These are phyloP conservation scores for Xylariaceae sp. DNA, from an alignment of 2,329 filamentous ascomycete species.

Conservation along the genomic window DNA sequence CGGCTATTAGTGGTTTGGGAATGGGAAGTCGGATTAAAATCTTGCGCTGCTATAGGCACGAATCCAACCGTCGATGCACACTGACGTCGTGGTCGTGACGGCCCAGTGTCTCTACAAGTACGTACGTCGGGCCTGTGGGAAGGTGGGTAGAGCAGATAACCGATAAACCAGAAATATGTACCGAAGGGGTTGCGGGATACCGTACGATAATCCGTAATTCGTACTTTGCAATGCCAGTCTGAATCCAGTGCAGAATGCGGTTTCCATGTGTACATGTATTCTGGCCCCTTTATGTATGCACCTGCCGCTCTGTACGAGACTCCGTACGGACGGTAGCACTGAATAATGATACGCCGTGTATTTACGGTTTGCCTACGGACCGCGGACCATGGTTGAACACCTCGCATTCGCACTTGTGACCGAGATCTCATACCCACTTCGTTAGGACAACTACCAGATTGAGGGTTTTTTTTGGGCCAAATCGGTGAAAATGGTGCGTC, in stretches of 20 bases:
- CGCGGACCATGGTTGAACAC: no score
- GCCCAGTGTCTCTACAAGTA: not conserved
- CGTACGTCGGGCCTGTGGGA: no score
- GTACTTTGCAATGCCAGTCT: no score
- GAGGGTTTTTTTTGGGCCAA: not conserved
- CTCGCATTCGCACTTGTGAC: not conserved
- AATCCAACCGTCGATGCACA: not conserved
- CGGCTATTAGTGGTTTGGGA: not conserved
- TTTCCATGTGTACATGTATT: not conserved
- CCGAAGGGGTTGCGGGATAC: no score
- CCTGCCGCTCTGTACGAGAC: not conserved
- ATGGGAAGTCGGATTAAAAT: not conserved
- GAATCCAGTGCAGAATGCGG: no score
- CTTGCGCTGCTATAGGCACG: not conserved
- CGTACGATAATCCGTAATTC: no score
- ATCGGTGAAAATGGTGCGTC: no score
- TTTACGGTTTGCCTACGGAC: no score
- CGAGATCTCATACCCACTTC: not conserved
- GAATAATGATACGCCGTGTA: not conserved
- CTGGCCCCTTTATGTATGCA: not conserved
- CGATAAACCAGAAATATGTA: no score
- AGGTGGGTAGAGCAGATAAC: no score
- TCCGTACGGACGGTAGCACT: not conserved
- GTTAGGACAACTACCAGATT: not conserved
- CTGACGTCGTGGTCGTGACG: not conserved